phyloP scores from a whole-genome alignment of 768 basidiomycete genomes.

The Lactarius trivialis region DNA sequence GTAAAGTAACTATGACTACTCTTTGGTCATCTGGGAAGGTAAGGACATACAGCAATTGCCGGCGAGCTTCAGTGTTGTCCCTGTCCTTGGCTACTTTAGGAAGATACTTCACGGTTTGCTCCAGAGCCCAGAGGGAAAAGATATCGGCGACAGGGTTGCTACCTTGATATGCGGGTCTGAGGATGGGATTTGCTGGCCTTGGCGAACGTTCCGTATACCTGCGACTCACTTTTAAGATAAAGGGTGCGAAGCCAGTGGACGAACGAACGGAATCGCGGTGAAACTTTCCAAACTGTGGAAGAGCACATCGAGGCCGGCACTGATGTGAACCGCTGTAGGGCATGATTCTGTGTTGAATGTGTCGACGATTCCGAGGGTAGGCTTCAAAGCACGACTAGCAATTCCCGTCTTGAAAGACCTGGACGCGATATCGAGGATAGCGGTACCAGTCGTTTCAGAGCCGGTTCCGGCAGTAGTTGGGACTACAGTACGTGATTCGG shows the following conservation, averaged over 20 bases:
- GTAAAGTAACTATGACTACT: not conserved
- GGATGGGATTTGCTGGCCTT: conserved; percentile 82
- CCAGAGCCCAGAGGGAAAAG: conserved; percentile 90
- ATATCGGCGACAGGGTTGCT: conserved; percentile 94
- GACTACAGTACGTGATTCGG: conserved; percentile 31
- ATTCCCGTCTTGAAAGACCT: conserved; percentile 96
- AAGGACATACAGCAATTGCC: conserved; percentile 76
- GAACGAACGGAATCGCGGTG: conserved; percentile 80
- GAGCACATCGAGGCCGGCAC: conserved; percentile 89
- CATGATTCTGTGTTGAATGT: conserved; percentile 88
- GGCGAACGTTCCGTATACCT: conserved; percentile 90
- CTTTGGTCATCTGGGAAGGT: not conserved
- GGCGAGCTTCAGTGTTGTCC: conserved; percentile 75
- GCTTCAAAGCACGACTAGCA: conserved; percentile 85
- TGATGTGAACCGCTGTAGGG: conserved; percentile 88
- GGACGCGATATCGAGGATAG: conserved; percentile 90
- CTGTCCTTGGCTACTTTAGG: conserved; percentile 78
- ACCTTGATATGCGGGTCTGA: conserved; percentile 90
- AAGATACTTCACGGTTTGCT: conserved; percentile 81
- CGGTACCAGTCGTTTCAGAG: conserved; percentile 91
- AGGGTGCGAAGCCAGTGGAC: not conserved
- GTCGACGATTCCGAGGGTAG: conserved; percentile 74
- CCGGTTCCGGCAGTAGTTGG: conserved; percentile 84
- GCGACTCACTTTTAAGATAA: conserved; percentile 5
- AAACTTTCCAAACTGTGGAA: conserved; percentile 96